Evolutionary conservation across 192 early-diverging fungal genomes (phyloP).

Genomic region (Rhizophlyctis rosea): DNA sequence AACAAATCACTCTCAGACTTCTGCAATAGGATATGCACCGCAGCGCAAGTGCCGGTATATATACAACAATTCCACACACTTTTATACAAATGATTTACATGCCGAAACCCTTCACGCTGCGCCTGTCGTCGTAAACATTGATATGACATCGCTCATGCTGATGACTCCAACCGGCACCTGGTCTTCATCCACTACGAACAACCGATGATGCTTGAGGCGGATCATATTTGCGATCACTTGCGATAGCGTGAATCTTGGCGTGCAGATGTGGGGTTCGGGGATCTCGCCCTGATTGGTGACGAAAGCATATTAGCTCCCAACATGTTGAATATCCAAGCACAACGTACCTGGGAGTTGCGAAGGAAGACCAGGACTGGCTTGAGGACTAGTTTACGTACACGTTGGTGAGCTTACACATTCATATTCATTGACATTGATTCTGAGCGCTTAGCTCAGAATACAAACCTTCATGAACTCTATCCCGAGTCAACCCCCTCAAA

Average conservation of each 20-base stretch:
- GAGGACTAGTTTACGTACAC: neutral
- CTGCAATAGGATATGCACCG: too few relatives aligned
- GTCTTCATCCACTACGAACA: slow-evolving; percentile 2
- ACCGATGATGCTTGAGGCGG: neutral
- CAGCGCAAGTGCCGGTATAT: too few relatives aligned
- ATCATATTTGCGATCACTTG: slow-evolving; percentile 6
- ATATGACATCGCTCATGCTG: slow-evolving; percentile 9
- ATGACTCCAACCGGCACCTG: slow-evolving; percentile 4
- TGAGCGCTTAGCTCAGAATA: too few relatives aligned
- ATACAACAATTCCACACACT: too few relatives aligned
- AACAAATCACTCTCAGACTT: too few relatives aligned
- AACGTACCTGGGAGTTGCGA: neutral
- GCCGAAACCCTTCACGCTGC: too few relatives aligned
- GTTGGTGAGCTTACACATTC: neutral
- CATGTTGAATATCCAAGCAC: too few relatives aligned
- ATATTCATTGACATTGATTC: too few relatives aligned
- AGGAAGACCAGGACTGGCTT: slow-evolving; percentile 10
- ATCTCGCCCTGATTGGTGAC: slow-evolving; percentile 1
- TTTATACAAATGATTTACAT: too few relatives aligned
- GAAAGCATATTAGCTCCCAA: too few relatives aligned
- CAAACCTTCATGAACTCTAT: neutral
- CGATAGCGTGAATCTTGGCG: slow-evolving; percentile 3
- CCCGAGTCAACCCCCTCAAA: slow-evolving; percentile 1
- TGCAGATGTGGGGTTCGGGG: slow-evolving; percentile 7
- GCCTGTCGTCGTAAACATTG: neutral